A percentile compares a stretch with the other conserved stretches of the same genome.
Conservation (phyloP, 495 filamentous ascomycete genomes). For the Penicillium goetzii region DNA sequence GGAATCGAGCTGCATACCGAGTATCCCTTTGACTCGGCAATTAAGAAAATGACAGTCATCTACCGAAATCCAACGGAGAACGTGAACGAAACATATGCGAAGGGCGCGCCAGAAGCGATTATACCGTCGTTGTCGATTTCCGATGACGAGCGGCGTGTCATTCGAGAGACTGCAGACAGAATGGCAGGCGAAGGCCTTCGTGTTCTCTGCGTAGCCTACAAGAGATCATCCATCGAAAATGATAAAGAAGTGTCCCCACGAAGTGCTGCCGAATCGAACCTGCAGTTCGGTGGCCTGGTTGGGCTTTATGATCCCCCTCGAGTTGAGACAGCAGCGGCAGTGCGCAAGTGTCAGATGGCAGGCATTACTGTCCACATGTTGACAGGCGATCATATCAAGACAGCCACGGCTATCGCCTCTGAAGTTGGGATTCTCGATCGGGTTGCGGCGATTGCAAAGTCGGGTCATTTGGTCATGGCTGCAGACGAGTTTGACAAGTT, state of each 20-base stretch:
- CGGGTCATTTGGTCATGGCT: slow-evolving; percentile 61
- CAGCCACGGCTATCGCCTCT: slow-evolving; percentile 63
- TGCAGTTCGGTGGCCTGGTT: slow-evolving; percentile 61
- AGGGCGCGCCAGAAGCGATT: slow-evolving; percentile 68
- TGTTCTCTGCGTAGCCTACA: slow-evolving; percentile 74
- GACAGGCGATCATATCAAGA: slow-evolving; percentile 67
- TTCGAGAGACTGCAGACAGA: slow-evolving; percentile 60
- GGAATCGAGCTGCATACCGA: slow-evolving; percentile 71
- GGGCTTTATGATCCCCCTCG: slow-evolving; percentile 74
- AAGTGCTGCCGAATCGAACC: slow-evolving; percentile 53
- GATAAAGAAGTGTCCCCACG: slow-evolving; percentile 36
- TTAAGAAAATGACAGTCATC: slow-evolving; percentile 85
- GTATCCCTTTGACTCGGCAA: slow-evolving; percentile 78
- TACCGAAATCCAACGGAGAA: slow-evolving; percentile 47
- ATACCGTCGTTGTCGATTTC: slow-evolving; percentile 59
- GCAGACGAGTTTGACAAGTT: slow-evolving; percentile 65
- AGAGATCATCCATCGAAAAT: slow-evolving; percentile 33
- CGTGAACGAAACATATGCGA: slow-evolving; percentile 62
- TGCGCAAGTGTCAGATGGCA: slow-evolving; percentile 59
- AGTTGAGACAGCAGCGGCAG: slow-evolving; percentile 59
- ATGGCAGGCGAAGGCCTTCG: slow-evolving; percentile 78
- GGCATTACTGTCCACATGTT: slow-evolving; percentile 74
- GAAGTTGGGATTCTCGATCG: slow-evolving; percentile 66
- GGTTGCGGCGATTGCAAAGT: slow-evolving; percentile 49
- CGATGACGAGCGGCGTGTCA: slow-evolving; percentile 54